Evolutionary conservation across 1,284 basidiomycete species (phyloP).

Genomic region (Boletus sp.): DNA sequence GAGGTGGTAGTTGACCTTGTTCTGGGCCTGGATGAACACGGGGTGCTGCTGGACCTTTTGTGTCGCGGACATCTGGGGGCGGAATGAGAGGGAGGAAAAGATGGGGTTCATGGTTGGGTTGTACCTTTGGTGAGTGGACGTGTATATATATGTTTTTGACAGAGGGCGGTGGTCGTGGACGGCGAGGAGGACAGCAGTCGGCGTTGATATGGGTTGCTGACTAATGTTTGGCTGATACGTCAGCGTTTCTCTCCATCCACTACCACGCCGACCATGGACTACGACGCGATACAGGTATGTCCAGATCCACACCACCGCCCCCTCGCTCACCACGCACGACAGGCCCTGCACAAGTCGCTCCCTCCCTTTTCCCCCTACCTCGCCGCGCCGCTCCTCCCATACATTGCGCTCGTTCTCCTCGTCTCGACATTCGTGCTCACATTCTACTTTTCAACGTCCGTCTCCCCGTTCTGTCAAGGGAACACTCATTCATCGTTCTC

Average conservation of each 20-base stretch:
- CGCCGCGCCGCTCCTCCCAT: constrained; percentile 66
- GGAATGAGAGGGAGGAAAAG: constrained; percentile 13
- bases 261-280: constrained; percentile 41
- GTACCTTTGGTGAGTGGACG: constrained; percentile 20
- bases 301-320: neutral
- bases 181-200: constrained; percentile 9
- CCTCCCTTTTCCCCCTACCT: constrained; percentile 72
- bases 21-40: constrained; percentile 77
- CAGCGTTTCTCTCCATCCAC: constrained; percentile 35
- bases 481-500: constrained; percentile 17
- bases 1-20: constrained; percentile 76
- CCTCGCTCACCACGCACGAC: constrained; percentile 16
- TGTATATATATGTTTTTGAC: constrained; percentile 20
- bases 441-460: constrained; percentile 91
- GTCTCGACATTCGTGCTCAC: constrained; percentile 75
- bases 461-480: constrained; percentile 20
- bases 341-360: constrained; percentile 57
- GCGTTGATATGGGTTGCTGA: constrained; percentile 55
- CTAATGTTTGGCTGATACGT: constrained; percentile 50
- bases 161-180: constrained; percentile 14
- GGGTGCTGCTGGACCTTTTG: constrained; percentile 86
- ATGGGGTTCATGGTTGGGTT: constrained; percentile 7
- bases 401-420: constrained; percentile 75
- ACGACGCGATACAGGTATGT: constrained; percentile 48
- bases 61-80: constrained; percentile 68